A percentile compares a stretch with the other conserved stretches of the same genome.
Evolutionary conservation across 108 stramenopile genomes (phyloP).

Genomic region (Phaeodactylum tricornutum): DNA sequence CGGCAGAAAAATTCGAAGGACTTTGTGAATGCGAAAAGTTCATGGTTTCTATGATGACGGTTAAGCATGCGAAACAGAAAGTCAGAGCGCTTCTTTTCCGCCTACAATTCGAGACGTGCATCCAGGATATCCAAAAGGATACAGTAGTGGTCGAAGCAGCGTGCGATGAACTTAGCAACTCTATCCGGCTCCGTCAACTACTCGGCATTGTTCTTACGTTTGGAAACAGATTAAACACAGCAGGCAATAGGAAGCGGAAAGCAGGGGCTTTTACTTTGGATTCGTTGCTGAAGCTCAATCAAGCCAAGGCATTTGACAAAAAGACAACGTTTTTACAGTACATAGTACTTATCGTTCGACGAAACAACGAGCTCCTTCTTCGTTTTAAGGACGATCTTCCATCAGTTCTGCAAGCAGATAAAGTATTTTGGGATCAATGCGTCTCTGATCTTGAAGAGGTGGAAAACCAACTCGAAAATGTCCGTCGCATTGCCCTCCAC

Average conservation of each 20-base stretch:
- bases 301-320: conserved; percentile 95
- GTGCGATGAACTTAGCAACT: conserved; percentile 75
- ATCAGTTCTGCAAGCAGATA: conserved; percentile 66
- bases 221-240: conserved; percentile 87
- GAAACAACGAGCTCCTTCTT: conserved; percentile 73
- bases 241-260: conserved; percentile 56
- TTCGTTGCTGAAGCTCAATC: conserved; percentile 86
- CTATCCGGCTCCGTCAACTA: conserved; percentile 69
- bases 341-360: conserved; percentile 74
- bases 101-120: conserved; percentile 66
- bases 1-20: conserved; percentile 59
- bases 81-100: conserved; percentile 80
- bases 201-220: conserved; percentile 85
- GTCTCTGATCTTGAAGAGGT: conserved; percentile 69
- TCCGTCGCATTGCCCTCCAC: conserved; percentile 55
- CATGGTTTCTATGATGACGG: conserved; percentile 87
- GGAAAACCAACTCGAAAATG: conserved; percentile 75
- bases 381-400: conserved; percentile 73
- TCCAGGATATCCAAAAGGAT: conserved; percentile 57
- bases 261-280: conserved; percentile 89
- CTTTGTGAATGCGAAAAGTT: conserved; percentile 85
- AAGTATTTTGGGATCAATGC: conserved; percentile 81
- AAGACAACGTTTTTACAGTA: conserved; percentile 95
- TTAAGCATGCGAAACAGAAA: conserved; percentile 78
- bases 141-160: conserved; percentile 57